A percentile compares a stretch with the other conserved stretches of the same genome.
Conservation (phyloP, 306 rosid genomes). For the Fragaria nilgerrensis region DNA sequence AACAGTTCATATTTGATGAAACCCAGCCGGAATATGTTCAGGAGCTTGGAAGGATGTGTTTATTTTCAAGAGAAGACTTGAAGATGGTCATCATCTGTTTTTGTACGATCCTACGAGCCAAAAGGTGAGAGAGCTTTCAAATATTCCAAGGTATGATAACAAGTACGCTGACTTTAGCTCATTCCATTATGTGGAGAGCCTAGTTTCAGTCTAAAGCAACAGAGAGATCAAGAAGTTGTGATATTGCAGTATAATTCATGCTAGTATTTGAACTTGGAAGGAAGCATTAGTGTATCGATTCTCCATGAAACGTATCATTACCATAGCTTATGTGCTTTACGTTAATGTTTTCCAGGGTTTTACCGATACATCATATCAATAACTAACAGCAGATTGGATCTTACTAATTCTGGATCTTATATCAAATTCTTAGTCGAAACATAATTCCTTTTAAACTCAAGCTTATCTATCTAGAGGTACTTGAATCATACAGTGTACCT, state of each 20-base stretch:
- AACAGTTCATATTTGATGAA: neutral
- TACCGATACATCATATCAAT: too few relatives aligned
- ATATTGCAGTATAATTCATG: neutral
- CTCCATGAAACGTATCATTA: too few relatives aligned
- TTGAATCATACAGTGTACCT: too few relatives aligned
- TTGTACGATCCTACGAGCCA: neutral
- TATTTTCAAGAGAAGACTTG: neutral
- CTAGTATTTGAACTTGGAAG: too few relatives aligned
- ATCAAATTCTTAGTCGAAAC: too few relatives aligned
- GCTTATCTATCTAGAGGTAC: too few relatives aligned
- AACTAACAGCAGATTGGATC: too few relatives aligned
- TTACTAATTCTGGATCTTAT: too few relatives aligned
- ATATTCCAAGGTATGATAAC: neutral
- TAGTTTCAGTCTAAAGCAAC: neutral
- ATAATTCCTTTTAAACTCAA: too few relatives aligned
- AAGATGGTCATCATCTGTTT: neutral
- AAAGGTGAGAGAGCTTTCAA: neutral
- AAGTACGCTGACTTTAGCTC: neutral
- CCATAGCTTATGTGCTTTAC: too few relatives aligned
- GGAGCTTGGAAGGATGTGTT: neutral
- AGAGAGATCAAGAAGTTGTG: neutral
- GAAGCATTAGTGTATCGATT: too few relatives aligned
- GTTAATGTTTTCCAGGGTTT: too few relatives aligned
- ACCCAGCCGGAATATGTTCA: neutral
- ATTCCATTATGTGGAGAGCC: neutral